Conservation (phyloP, 2,329 filamentous ascomycete species). For the Remersonia thermophila region DNA sequence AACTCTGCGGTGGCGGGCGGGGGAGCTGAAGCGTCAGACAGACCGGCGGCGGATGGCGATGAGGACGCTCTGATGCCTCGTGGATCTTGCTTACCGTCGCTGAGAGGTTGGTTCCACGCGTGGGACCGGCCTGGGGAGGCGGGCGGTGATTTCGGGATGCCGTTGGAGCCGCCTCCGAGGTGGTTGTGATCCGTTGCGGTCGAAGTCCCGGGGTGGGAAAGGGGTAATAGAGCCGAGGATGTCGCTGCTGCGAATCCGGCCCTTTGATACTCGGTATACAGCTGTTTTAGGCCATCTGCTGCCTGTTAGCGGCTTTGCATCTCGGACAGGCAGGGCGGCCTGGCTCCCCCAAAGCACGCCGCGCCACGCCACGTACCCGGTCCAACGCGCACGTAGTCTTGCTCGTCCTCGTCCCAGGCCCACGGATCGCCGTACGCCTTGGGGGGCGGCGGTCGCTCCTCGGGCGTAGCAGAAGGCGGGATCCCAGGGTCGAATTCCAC, state of each 20-base stretch:
- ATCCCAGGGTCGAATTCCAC: too few relatives aligned
- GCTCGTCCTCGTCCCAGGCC: constrained; percentile 1
- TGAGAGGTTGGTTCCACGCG: constrained; percentile 4
- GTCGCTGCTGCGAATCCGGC: too few relatives aligned
- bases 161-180: neutral
- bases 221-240: too few relatives aligned
- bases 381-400: constrained; percentile 2
- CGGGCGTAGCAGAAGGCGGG: too few relatives aligned
- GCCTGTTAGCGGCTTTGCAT: too few relatives aligned
- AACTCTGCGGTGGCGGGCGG: constrained; percentile 10
- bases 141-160: too few relatives aligned
- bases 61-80: too few relatives aligned
- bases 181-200: neutral
- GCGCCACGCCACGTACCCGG: neutral
- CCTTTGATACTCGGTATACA: constrained; percentile 6
- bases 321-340: too few relatives aligned
- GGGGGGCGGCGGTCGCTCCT: neutral
- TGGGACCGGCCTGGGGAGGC: neutral
- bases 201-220: too few relatives aligned
- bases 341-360: too few relatives aligned
- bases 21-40: neutral
- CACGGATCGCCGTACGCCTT: constrained; percentile 8
- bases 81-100: constrained; percentile 11
- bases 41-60: too few relatives aligned
- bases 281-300: constrained; percentile 2